A percentile compares a stretch with the other conserved stretches of the same genome.
Evolutionary conservation across 2,329 filamentous ascomycete species (phyloP).

Genomic region (Penicillium capsulatum): DNA sequence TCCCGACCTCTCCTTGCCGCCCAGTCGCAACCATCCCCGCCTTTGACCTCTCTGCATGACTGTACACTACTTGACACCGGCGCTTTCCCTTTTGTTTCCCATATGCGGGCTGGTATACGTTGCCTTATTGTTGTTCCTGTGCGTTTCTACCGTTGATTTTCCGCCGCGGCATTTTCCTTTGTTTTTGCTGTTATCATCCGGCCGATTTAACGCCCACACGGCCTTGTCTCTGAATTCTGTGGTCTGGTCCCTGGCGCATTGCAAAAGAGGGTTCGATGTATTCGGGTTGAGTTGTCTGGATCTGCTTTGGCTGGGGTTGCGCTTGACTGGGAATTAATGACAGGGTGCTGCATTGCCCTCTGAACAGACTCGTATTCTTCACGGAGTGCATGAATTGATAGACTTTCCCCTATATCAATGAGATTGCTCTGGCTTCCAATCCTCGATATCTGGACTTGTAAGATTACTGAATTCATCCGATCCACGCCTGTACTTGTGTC

Average conservation of each 20-base stretch:
- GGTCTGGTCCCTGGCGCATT: conserved; percentile 32
- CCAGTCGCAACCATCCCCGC: conserved; percentile 17
- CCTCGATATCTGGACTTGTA: not conserved
- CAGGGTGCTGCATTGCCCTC: conserved; percentile 11
- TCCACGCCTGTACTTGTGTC: too few relatives aligned
- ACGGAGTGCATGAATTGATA: conserved; percentile 20
- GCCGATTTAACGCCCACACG: conserved; percentile 9
- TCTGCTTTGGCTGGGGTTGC: conserved; percentile 30
- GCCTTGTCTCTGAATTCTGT: conserved; percentile 16
- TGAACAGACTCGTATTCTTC: conserved; percentile 20
- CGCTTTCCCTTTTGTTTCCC: conserved; percentile 22
- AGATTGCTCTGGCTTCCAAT: not conserved
- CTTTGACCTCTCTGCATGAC: conserved; percentile 30
- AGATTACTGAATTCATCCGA: too few relatives aligned
- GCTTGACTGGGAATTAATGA: conserved; percentile 30
- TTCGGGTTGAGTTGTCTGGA: conserved; percentile 27
- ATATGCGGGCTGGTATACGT: conserved; percentile 21
- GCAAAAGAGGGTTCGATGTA: conserved; percentile 33
- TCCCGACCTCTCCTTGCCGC: conserved; percentile 1
- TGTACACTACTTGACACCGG: conserved; percentile 32
- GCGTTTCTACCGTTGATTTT: conserved; percentile 18
- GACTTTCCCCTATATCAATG: conserved; percentile 16
- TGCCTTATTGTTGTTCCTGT: conserved; percentile 16
- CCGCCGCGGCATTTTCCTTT: conserved; percentile 14
- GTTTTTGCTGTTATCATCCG: conserved; percentile 15